Evolutionary conservation across 2,329 filamentous ascomycete genomes (phyloP), one percentile per base, ranked within the genome.

Genomic region (Pleochaeta shiraiana): DNA sequence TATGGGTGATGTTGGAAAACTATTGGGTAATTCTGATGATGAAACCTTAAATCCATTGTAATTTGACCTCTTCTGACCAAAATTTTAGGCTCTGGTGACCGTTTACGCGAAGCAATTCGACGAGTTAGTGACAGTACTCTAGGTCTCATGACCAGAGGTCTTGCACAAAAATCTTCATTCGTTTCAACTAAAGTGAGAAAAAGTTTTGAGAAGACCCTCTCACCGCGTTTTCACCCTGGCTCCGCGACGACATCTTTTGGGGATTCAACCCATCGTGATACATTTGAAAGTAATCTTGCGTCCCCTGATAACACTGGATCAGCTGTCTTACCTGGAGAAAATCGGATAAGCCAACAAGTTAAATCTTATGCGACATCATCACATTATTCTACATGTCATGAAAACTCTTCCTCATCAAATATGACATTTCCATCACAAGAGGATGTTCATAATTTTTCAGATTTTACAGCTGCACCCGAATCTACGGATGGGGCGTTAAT

Each of bases 11-110:
- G 83, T 84, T 60, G 82, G 84, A 24, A 75, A 76, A 45, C 75
- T 88, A n/a, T 74, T 89, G 50, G 85, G 86, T 87, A 76, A 73
- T 79, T n/a, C n/a, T n/a, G n/a, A n/a, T n/a, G n/a, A n/a, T n/a
- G n/a, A n/a, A n/a, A n/a, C n/a, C n/a, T n/a, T n/a, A n/a, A n/a
- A n/a, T 77, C 37, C 12, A n/a, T 11, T 4, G 0, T 4, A 4
- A 4, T 26, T 24, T 2, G 4, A 1, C 33, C 63, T 31, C 6
- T 1, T 30, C 24, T 6, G n/a, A 24, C 31, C 30, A 66, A 63
- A 66, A 63, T 47, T 68, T 24, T 63, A 79, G 78, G 76, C 30
- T 78, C 78, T 31, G 78, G 77, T 9, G 73, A 74, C 47, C 75
- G 75, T 21, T 72, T 82, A 12, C 76, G 76, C 65, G 74, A 76